A percentile compares a stretch with the other conserved stretches of the same genome.
phyloP scores from a whole-genome alignment of 2,329 filamentous ascomycete genomes.

The Diaporthe vexans region DNA sequence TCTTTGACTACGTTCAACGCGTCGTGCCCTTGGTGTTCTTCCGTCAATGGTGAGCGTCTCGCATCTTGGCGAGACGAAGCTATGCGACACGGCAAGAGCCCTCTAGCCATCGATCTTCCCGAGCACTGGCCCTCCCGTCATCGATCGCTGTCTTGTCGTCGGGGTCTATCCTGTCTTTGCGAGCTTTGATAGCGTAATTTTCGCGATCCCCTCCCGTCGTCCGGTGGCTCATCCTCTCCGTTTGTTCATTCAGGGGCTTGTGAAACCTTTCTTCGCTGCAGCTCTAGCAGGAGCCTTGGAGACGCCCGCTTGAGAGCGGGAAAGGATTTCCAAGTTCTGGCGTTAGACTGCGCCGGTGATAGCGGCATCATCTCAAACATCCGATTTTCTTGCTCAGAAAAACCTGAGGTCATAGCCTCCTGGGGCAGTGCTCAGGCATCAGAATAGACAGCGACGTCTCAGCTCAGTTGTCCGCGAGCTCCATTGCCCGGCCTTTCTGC shows the following conservation, averaged over 20 bases:
- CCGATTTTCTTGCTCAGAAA: constrained; percentile 15
- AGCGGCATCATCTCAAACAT: constrained; percentile 28
- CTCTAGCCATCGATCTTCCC: not conserved
- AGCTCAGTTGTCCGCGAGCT: not conserved
- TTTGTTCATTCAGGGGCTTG: constrained; percentile 2
- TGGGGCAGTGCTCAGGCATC: constrained; percentile 19
- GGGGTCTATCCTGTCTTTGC: not conserved
- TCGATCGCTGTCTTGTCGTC: not conserved
- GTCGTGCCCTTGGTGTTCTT: constrained; percentile 2
- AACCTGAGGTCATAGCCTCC: constrained; percentile 1
- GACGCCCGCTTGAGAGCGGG: not conserved
- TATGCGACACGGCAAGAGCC: not conserved
- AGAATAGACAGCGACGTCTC: constrained; percentile 2
- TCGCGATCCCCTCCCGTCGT: not conserved
- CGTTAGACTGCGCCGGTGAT: constrained; percentile 22
- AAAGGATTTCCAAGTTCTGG: constrained; percentile 2
- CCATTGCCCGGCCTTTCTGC: not conserved
- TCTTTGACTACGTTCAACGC: not conserved
- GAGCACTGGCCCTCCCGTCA: not conserved
- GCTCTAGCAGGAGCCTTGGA: not conserved
- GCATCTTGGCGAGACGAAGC: constrained; percentile 12
- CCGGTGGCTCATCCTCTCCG: constrained; percentile 2
- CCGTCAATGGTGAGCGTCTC: not conserved
- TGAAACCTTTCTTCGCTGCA: constrained; percentile 22
- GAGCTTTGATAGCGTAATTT: constrained; percentile 12